phyloP scores from a whole-genome alignment of 2,329 filamentous ascomycete species.

The Plenodomus biglobosus region DNA sequence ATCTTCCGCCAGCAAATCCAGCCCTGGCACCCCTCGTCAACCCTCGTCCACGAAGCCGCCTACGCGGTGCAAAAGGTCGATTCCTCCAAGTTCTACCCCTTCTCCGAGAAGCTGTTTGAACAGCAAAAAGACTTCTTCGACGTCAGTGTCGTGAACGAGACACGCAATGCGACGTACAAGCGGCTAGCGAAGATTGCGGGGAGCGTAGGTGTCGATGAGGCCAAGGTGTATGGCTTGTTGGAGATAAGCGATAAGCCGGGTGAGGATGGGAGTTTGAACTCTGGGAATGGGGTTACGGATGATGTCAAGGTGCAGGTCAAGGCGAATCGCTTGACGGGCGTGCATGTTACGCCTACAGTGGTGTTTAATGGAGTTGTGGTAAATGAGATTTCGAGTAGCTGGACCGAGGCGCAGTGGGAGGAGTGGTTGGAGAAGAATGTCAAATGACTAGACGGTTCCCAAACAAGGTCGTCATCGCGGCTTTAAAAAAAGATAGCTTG shows the following conservation, averaged over 20 bases:
- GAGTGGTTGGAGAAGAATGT: constrained; percentile 75
- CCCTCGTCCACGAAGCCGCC: constrained; percentile 73
- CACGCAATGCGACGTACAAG: constrained; percentile 79
- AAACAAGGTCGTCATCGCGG: too few relatives aligned
- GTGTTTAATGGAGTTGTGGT: constrained; percentile 85
- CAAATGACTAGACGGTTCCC: constrained; percentile 49
- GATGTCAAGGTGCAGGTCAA: constrained; percentile 85
- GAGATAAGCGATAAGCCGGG: constrained; percentile 67
- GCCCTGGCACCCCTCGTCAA: constrained; percentile 86
- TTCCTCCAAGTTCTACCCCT: constrained; percentile 76
- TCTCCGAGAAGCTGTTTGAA: constrained; percentile 68
- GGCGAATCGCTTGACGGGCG: constrained; percentile 73
- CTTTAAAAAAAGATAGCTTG: too few relatives aligned
- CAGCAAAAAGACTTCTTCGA: constrained; percentile 82
- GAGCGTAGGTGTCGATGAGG: constrained; percentile 69
- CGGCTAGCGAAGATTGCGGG: constrained; percentile 74
- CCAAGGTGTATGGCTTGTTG: constrained; percentile 68
- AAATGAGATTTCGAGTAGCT: constrained; percentile 75
- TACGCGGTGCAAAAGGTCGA: constrained; percentile 74
- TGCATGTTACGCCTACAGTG: constrained; percentile 90
- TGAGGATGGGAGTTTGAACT: constrained; percentile 70
- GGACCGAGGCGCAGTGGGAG: constrained; percentile 79
- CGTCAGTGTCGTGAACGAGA: constrained; percentile 78
- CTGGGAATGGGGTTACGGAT: constrained; percentile 78
- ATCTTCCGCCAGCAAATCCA: constrained; percentile 92